Base-by-base conservation (phyloP, 75 land plant genomes). In the Pinus albicaulis region DNA sequence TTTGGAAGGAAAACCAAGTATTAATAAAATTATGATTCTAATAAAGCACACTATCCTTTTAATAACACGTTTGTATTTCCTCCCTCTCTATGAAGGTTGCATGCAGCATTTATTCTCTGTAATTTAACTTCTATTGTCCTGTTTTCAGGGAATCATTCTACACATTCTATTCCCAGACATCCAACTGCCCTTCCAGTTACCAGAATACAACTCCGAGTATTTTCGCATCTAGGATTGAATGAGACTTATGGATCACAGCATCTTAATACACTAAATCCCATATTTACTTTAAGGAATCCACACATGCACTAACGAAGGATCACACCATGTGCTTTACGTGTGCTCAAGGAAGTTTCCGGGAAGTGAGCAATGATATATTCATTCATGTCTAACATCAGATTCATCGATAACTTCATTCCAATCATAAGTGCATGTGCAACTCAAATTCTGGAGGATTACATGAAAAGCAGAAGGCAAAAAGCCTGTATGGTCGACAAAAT, bases 361-460 rank as follows among this genome's bases (percentile, higher is more conserved):
- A 66, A 17, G 44, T 16, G 41, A 31, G 5, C 4, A 26, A 34
- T 28, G 41, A 3, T 34, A 3, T 65, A 5, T 26, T 62, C 20
- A 62, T 24, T 25, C 11, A 7, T 64, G 25, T 17, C 34, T 65
- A 65, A 66, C 44, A 66, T 34, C 70, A 38, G 38, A 34, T n/a
- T 66, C 22, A 66, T 66, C 38, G 25, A 66, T 16, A 20, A 36
- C 70, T 31, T 65, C 44, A 34, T 19, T 36, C 31, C 17, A 34
- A 65, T 65, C 69, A 64, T 19, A 36, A 36, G 17, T 36, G 20
- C 69, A 65, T 36, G 69, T 65, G 44, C 5, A 36, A 65, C 69
- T 65, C 69, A 34, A 19, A 36, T 65, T 36, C 69, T 65, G 69
- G 69, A 65, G 69, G 19, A 64, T 31, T 34, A 16, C 68, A 64